Percentiles rank a stretch among this genome's conserved stretches.
Conservation (phyloP, 768 basidiomycete genomes). For the Russula virescens region DNA sequence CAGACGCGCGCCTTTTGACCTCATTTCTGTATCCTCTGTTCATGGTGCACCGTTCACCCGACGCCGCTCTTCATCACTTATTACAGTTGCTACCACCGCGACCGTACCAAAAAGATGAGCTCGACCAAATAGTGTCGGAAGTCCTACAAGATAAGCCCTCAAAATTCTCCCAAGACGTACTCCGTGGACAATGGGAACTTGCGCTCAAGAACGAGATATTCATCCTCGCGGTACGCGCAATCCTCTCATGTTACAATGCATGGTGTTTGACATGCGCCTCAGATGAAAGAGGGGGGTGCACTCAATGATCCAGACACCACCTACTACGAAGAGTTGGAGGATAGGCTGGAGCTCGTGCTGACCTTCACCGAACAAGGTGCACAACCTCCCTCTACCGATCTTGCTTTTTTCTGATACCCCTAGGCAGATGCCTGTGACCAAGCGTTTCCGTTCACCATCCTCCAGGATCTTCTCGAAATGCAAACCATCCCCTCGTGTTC, state of each 20-base stretch:
- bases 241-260: background rate
- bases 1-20: background rate
- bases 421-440: constrained; percentile 68
- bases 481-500: constrained; percentile 84
- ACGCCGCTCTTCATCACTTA: constrained; percentile 19
- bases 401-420: constrained; percentile 9
- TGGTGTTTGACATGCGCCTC: background rate
- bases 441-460: constrained; percentile 62
- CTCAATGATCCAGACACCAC: constrained; percentile 43
- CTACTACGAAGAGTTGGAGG: constrained; percentile 58
- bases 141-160: constrained; percentile 16
- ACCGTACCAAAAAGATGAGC: constrained; percentile 14
- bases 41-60: constrained; percentile 22
- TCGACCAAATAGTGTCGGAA: constrained; percentile 19
- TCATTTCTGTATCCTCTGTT: background rate
- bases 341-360: constrained; percentile 66
- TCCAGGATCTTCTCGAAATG: constrained; percentile 79
- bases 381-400: constrained; percentile 25
- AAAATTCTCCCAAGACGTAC: constrained; percentile 45
- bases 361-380: constrained; percentile 73
- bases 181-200: constrained; percentile 72
- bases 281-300: constrained; percentile 67
- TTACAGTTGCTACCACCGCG: constrained; percentile 12
- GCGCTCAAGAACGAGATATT: constrained; percentile 67
- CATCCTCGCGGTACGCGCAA: constrained; percentile 51